phyloP scores from a whole-genome alignment of 805 yeast species.

The Yarrowia phangngaensis region DNA sequence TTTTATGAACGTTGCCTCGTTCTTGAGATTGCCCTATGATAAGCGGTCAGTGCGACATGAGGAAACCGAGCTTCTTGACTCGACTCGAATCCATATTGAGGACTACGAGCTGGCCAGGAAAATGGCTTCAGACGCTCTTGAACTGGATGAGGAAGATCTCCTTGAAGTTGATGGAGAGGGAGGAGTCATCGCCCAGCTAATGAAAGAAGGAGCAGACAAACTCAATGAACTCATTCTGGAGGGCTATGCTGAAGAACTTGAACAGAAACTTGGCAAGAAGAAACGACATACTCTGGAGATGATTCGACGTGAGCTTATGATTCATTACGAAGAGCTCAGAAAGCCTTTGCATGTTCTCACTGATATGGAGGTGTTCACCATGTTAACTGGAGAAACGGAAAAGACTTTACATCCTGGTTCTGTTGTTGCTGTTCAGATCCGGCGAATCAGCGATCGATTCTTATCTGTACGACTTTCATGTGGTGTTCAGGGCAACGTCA shows the following conservation, averaged over 20 bases:
- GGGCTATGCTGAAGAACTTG: slow-evolving; percentile 88
- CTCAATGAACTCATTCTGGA: slow-evolving; percentile 84
- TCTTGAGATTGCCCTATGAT: slow-evolving; percentile 71
- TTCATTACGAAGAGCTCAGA: slow-evolving; percentile 83
- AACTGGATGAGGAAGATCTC: slow-evolving; percentile 89
- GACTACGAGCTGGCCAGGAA: slow-evolving; percentile 94
- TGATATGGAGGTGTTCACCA: slow-evolving; percentile 72
- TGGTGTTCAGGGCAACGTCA: slow-evolving; percentile 56
- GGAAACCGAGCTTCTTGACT: slow-evolving; percentile 74
- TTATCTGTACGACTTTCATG: slow-evolving; percentile 49
- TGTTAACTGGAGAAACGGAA: slow-evolving; percentile 82
- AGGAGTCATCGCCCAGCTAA: slow-evolving; percentile 70
- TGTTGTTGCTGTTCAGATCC: slow-evolving; percentile 70
- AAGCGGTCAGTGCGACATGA: slow-evolving; percentile 52
- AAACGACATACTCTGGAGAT: slow-evolving; percentile 74
- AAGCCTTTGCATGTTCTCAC: slow-evolving; percentile 61
- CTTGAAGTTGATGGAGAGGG: slow-evolving; percentile 76
- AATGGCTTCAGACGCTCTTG: slow-evolving; percentile 98
- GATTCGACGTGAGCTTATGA: slow-evolving; percentile 81
- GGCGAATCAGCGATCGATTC: slow-evolving; percentile 51
- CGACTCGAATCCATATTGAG: slow-evolving; percentile 96
- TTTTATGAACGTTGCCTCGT: slow-evolving; percentile 89
- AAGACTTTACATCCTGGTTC: slow-evolving; percentile 64
- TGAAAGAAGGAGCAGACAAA: slow-evolving; percentile 67
- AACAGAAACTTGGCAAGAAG: slow-evolving; percentile 53